phyloP scores from a whole-genome alignment of 352 stramenopile species.

The Phytopythium montanum region DNA sequence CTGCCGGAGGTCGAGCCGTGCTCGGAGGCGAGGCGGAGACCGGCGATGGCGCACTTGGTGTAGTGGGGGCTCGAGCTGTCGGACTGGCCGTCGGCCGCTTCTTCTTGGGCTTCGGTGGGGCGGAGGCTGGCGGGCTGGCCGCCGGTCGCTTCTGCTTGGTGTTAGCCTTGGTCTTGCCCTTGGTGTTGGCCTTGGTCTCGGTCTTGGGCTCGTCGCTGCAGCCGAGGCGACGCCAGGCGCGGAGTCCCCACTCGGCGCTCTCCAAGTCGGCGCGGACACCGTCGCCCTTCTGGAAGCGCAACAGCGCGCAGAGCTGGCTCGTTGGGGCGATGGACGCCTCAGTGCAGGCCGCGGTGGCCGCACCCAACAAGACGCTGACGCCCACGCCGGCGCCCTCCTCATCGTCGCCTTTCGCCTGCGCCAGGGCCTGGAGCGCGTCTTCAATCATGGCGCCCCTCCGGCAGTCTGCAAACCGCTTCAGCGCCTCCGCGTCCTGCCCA shows the following conservation, averaged over 20 bases:
- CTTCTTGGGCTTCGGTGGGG: neutral
- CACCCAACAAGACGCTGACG: neutral
- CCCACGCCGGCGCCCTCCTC: neutral
- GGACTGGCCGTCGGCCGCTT: neutral
- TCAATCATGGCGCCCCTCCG: neutral
- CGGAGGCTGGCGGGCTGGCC: neutral
- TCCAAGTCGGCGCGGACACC: neutral
- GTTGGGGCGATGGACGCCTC: neutral
- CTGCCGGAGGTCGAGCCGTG: neutral
- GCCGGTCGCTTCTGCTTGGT: no score
- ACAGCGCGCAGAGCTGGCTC: neutral
- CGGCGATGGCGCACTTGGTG: neutral
- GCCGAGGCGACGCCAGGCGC: neutral
- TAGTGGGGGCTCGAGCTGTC: neutral
- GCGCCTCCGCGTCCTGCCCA: neutral
- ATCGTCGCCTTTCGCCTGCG: neutral
- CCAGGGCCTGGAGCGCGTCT: neutral
- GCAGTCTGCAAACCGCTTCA: neutral
- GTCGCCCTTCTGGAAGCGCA: neutral
- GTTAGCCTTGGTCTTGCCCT: neutral
- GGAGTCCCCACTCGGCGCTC: neutral
- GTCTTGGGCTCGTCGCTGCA: neutral
- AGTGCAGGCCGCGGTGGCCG: neutral
- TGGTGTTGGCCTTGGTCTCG: neutral
- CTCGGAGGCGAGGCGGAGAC: neutral